These are phyloP conservation scores for Septoria linicola DNA, from an alignment of 2,329 filamentous ascomycete genomes.

Conservation along the genomic window DNA sequence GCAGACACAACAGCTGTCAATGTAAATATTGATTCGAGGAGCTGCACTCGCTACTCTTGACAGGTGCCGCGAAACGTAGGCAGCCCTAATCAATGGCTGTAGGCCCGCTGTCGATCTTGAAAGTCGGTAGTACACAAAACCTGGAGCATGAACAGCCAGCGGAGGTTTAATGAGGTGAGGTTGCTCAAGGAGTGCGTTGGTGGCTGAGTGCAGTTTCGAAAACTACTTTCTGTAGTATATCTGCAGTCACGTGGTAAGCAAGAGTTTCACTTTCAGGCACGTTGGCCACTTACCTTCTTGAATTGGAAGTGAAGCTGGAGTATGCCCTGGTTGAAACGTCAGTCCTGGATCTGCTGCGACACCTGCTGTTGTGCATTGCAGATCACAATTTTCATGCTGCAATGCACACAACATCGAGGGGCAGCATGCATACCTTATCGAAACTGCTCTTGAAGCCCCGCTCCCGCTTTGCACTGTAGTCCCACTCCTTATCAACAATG, in stretches of 20 bases:
- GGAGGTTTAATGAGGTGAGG: constrained; percentile 1
- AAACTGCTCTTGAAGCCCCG: constrained; percentile 95
- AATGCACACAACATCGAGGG: background rate
- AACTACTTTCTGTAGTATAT: constrained; percentile 49
- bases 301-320: constrained; percentile 97
- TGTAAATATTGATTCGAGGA: constrained; percentile 8
- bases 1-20: constrained; percentile 8
- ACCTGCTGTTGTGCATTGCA: constrained; percentile 8
- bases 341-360: constrained; percentile 26
- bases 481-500: constrained; percentile 98
- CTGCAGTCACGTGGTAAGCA: constrained; percentile 34
- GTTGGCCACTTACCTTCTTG: constrained; percentile 70
- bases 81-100: constrained; percentile 1
- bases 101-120: constrained; percentile 5
- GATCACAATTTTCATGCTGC: constrained; percentile 2
- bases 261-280: constrained; percentile 11
- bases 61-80: constrained; percentile 9
- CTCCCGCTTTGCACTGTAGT: constrained; percentile 93
- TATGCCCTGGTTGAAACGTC: constrained; percentile 66
- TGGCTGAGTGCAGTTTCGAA: constrained; percentile 12
- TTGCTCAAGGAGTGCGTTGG: constrained; percentile 11
- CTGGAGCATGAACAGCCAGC: background rate
- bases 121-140: constrained; percentile 3
- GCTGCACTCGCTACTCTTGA: constrained; percentile 10
- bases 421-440: constrained; percentile 71